Percentiles rank a stretch among this genome's conserved stretches.
Conservation (phyloP, 441 rosid species). For the Mallotus repandus region DNA sequence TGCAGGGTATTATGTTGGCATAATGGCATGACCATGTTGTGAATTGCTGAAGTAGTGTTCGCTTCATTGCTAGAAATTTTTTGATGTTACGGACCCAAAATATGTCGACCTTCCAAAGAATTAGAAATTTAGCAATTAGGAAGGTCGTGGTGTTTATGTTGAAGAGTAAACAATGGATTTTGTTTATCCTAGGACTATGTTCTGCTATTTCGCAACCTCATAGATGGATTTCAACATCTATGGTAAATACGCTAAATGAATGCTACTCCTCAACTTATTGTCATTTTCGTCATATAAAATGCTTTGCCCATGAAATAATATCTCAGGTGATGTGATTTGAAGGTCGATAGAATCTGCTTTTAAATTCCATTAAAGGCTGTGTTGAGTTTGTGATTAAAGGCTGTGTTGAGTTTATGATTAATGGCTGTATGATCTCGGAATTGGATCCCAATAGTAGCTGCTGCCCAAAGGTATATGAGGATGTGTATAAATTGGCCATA, state of each 20-base stretch:
- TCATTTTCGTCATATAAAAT: too few species aligned
- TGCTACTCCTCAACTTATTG: background rate
- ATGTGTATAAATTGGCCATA: too few species aligned
- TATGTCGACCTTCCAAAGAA: constrained; percentile 13
- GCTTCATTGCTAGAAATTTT: constrained; percentile 4
- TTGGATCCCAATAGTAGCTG: too few species aligned
- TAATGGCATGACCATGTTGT: constrained; percentile 15
- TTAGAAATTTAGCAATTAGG: constrained; percentile 18
- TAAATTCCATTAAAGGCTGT: too few species aligned
- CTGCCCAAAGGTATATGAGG: too few species aligned
- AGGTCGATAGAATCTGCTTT: too few species aligned
- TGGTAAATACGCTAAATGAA: background rate
- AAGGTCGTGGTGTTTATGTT: constrained; percentile 5
- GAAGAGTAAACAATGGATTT: constrained; percentile 4
- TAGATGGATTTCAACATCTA: background rate
- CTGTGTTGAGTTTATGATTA: too few species aligned
- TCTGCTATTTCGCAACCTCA: background rate
- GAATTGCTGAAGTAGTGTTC: constrained; percentile 19
- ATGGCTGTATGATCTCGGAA: too few species aligned
- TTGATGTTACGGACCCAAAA: background rate
- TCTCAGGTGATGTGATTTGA: too few species aligned
- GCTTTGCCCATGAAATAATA: too few species aligned
- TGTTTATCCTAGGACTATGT: background rate
- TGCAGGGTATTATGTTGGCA: constrained; percentile 24
- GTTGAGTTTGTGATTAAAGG: too few species aligned